Base-by-base conservation (phyloP, 2,329 filamentous ascomycete species). In the Pleurostoma richardsiae region DNA sequence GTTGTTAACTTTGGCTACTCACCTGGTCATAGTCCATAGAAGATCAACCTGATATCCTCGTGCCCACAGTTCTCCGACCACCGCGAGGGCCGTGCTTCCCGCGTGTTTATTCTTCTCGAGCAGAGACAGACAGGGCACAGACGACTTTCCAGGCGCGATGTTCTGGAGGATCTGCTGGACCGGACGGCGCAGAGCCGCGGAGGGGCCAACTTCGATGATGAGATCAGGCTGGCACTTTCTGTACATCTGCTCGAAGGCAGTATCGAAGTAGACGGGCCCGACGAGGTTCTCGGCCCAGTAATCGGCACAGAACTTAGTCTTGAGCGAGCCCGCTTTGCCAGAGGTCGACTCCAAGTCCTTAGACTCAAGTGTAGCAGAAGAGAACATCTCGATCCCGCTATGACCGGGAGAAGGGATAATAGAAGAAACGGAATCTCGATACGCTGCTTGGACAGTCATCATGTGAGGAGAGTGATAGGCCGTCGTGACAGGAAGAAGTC, bases 221-320 rank as follows among this genome's bases (percentile, higher is more conserved):
- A 69, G 40, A 8, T 65, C 57, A 0, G 69, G 68, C 4, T 54
- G 51, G 10, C 62, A 29, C 6, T 42, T 41, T 38, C 41, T 36
- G 42, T 53, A 49, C 52, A 74, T 61, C 7, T 55, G 44, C 30
- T 58, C 49, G 4, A 77, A 49, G 0, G 72, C 73, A 5, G 61
- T 56, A 6, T 64, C 56, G 49, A 73, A 78, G 4, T 66, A 61
- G 6, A 79, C 75, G 1, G 66, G 65, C 3, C 65, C 68, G 1
- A 68, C 63, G 54, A 78, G 54, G 44, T 78, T 78, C 3, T 61
- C 54, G 3, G 63, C 61, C 75, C 75, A 79, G 52, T 78, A 79
- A 0, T 53, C 45, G 1, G 59, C 54, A 19, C 19, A 19, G 6
- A 58, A 57, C 1, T 74, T 51, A 4, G 62, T 52, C 4, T 30